Evolutionary conservation across 176 grass and related monocot species (phyloP).

Genomic region (Cocos nucifera): DNA sequence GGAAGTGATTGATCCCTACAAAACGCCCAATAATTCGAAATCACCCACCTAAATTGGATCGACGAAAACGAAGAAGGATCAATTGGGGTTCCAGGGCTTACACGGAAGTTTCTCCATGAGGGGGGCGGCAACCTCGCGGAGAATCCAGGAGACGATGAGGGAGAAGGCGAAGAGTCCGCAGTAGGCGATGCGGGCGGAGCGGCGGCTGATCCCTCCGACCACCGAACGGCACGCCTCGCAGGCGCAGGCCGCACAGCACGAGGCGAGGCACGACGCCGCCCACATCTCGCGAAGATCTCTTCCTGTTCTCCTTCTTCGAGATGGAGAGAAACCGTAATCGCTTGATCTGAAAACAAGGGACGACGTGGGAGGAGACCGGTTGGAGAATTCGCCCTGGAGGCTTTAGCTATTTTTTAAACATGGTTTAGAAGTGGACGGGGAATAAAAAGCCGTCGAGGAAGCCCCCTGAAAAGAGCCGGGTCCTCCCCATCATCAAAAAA

Average conservation of each 20-base stretch:
- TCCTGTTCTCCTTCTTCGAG: neutral
- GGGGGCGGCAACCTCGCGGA: conserved; percentile 95
- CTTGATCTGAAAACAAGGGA: conserved; percentile 8
- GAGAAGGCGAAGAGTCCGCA: conserved; percentile 98
- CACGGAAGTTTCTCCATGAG: conserved; percentile 91
- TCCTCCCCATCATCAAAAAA: no score
- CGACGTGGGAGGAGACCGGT: no score
- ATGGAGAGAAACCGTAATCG: neutral
- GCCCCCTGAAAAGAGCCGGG: conserved; percentile 4
- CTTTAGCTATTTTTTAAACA: no score
- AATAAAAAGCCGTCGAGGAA: conserved; percentile 11
- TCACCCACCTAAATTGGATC: neutral
- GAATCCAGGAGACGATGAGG: conserved; percentile 84
- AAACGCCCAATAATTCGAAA: neutral
- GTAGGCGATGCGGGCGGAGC: conserved; percentile 96
- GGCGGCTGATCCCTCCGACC: conserved; percentile 93
- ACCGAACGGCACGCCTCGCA: conserved; percentile 98
- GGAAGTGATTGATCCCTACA: conserved; percentile 98
- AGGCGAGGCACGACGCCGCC: conserved; percentile 97
- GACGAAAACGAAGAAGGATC: no score
- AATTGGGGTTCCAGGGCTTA: conserved; percentile 4
- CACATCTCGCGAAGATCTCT: conserved; percentile 40
- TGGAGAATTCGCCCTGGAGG: no score
- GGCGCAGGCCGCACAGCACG: conserved; percentile 96
- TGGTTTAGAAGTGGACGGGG: no score